Base-by-base conservation (phyloP, 257 asterid genomes). In the Forsythia suspensa region DNA sequence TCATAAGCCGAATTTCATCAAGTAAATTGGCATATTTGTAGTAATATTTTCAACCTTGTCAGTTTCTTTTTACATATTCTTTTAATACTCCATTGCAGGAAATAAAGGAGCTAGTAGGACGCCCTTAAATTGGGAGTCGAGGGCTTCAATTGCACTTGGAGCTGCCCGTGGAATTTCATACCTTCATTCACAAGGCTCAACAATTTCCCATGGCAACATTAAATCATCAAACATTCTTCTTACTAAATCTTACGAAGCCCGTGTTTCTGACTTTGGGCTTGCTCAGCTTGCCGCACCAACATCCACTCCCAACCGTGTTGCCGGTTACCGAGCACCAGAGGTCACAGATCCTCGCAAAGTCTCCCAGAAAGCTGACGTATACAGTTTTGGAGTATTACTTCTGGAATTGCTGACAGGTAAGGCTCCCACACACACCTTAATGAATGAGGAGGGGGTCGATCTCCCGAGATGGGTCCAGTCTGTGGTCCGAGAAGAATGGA, bases 381-480 rank as follows among this genome's bases (percentile, higher is more conserved):
- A 88, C 73, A 90, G 94, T 66, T 90, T 90, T 2, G 94, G 94
- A 4, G 92, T 90, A 2, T 24, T 90, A 77, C 75, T 90, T 18
- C 40, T 90, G 84, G 94, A 90, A 42, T 67, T 90, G 82, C 69
- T 90, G 1, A 90, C 94, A 0, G 92, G 90, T 8, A 86, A 86
- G 75, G 92, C 92, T 11, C 92, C 94, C 29, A 80, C 91, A 0
- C 90, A 89, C 68, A 81, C 91, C 0, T 48, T 86, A 80, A 44
- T 78, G 83, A 89, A 89, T 70, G 94, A 90, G 24, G 94, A 90
- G 59, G 92, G 92, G 7, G 91, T 90, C 0, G 94, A 90, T 76
- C 92, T 90, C 52, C 92, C 92, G 6, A 73, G 92, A 38, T 90
- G 94, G 94, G 94, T 90, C 39, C 94, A 90, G 81, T 88, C 92